phyloP scores from a whole-genome alignment of 1,284 basidiomycete species.

The Moniliophthora roreri region DNA sequence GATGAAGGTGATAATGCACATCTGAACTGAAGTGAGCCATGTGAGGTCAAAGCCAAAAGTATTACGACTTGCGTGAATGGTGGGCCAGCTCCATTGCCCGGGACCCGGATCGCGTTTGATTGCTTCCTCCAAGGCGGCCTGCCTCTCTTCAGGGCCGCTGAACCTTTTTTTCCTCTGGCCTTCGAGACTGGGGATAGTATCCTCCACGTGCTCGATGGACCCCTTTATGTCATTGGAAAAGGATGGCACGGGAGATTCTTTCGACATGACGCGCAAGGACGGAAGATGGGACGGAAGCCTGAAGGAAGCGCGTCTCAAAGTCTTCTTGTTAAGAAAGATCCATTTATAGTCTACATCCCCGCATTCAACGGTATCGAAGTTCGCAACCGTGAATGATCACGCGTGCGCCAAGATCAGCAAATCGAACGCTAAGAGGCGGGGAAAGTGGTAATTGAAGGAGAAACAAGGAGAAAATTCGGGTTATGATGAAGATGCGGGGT shows the following conservation, averaged over 20 bases:
- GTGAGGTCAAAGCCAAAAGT: neutral
- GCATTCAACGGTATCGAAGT: no score
- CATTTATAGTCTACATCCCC: no score
- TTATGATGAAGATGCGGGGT: no score
- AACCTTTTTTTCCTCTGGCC: neutral
- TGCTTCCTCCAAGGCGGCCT: slow-evolving; percentile 43
- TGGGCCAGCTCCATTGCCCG: slow-evolving; percentile 33
- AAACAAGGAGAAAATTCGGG: no score
- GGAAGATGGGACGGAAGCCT: no score
- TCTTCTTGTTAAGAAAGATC: no score
- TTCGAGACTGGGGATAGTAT: neutral
- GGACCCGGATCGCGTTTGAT: slow-evolving; percentile 51
- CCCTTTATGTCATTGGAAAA: neutral
- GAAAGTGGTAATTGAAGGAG: no score
- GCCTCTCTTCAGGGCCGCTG: slow-evolving; percentile 38
- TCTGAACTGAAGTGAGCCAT: slow-evolving; percentile 21
- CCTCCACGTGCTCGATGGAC: neutral
- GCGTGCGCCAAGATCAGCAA: no score
- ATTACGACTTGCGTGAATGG: slow-evolving; percentile 35
- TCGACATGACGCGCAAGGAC: no score
- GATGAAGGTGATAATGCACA: slow-evolving; percentile 43
- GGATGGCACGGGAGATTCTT: neutral
- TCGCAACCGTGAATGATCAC: no score
- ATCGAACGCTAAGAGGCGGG: no score
- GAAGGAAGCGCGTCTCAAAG: no score